Conservation (phyloP, 805 yeast genomes). For the Candida easanensis region DNA sequence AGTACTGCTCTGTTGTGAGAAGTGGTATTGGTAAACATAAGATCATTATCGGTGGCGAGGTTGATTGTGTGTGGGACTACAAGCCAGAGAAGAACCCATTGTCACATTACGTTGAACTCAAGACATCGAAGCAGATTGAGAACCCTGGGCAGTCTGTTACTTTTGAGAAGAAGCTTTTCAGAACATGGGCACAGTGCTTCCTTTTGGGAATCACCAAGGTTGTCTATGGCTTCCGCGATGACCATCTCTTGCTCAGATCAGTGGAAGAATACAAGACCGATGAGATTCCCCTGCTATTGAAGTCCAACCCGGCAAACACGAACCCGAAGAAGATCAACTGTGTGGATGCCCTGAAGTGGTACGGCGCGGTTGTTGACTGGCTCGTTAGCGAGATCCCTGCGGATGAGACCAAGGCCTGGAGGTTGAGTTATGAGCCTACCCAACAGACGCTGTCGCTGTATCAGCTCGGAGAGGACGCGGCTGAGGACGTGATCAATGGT, state of each 20-base stretch:
- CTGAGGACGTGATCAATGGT: constrained; percentile 36
- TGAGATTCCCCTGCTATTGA: constrained; percentile 69
- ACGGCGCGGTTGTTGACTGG: constrained; percentile 85
- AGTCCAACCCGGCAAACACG: constrained; percentile 43
- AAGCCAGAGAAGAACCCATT: constrained; percentile 51
- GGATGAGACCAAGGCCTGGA: constrained; percentile 50
- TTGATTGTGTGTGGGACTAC: constrained; percentile 86
- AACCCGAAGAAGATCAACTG: constrained; percentile 58
- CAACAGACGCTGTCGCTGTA: constrained; percentile 51
- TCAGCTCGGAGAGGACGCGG: constrained; percentile 40
- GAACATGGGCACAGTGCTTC: constrained; percentile 93
- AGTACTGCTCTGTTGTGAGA: constrained; percentile 75
- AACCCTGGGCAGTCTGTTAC: constrained; percentile 54
- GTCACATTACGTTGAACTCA: constrained; percentile 80
- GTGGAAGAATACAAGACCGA: constrained; percentile 78
- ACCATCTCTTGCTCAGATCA: constrained; percentile 54
- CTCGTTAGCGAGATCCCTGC: constrained; percentile 52
- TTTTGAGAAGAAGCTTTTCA: constrained; percentile 75
- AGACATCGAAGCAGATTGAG: constrained; percentile 60
- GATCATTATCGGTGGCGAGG: constrained; percentile 81
- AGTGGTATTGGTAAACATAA: constrained; percentile 78
- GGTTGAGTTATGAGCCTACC: constrained; percentile 54
- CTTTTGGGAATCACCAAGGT: constrained; percentile 79
- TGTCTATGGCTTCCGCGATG: constrained; percentile 85
- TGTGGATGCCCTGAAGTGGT: constrained; percentile 78